Conservation (phyloP, 1,284 basidiomycete species). For the Xanthoconium separans region DNA sequence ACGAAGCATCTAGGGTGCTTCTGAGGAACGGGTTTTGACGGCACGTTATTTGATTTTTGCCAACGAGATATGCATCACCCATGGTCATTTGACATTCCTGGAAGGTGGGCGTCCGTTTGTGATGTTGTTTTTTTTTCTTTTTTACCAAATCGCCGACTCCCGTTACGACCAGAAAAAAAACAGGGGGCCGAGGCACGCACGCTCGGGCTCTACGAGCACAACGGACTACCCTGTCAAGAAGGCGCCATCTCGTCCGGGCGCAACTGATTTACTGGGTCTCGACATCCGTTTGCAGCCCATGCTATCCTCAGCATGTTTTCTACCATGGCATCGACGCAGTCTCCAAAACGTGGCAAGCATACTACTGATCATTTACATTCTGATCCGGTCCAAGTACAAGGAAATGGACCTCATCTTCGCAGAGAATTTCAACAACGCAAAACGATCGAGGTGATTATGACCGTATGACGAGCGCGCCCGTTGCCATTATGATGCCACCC, state of each 20-base stretch:
- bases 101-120: slow-evolving; percentile 18
- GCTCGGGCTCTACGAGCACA: slow-evolving; percentile 47
- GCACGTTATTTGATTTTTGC: slow-evolving; percentile 64
- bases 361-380: slow-evolving; percentile 8
- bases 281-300: too few species aligned
- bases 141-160: neutral
- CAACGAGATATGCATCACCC: slow-evolving; percentile 49
- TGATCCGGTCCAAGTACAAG: neutral
- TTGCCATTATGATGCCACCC: neutral
- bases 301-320: neutral
- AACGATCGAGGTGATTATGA: neutral
- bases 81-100: slow-evolving; percentile 48
- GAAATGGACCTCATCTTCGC: too few species aligned
- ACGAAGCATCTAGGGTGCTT: slow-evolving; percentile 43
- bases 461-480: neutral
- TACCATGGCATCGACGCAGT: slow-evolving; percentile 40
- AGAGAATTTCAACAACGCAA: neutral
- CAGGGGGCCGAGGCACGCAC: slow-evolving; percentile 45
- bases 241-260: slow-evolving; percentile 27
- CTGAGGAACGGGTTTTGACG: slow-evolving; percentile 44
- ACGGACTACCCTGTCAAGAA: slow-evolving; percentile 50
- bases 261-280: slow-evolving; percentile 33
- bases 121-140: neutral
- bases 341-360: slow-evolving; percentile 40
- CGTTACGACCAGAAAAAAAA: slow-evolving; percentile 40